Conservation (phyloP, 2,329 filamentous ascomycete species). For the Pseudohalonectria lignicola region DNA sequence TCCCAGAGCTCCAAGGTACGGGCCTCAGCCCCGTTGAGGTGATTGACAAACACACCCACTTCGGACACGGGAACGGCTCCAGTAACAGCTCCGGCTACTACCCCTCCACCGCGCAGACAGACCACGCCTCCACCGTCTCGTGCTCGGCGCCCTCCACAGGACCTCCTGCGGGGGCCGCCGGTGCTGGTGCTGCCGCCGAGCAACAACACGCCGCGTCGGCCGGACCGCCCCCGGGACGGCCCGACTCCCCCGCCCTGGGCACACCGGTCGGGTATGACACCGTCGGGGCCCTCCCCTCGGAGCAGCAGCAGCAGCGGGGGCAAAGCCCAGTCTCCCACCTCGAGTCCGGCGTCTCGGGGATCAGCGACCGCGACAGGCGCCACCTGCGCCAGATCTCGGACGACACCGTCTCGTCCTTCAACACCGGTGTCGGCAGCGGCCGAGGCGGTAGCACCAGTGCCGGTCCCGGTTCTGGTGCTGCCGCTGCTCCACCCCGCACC, state of each 20-base stretch:
- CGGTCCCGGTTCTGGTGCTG: constrained; percentile 2
- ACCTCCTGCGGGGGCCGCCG: not conserved
- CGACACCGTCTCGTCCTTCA: constrained; percentile 17
- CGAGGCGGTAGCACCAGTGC: not conserved
- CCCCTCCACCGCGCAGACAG: constrained; percentile 13
- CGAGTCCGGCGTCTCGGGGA: constrained; percentile 26
- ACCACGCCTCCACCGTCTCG: constrained; percentile 19
- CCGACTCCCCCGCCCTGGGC: constrained; percentile 9
- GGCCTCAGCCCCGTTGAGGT: constrained; percentile 26
- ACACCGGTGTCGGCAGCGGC: not conserved
- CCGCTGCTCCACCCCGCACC: too few relatives aligned
- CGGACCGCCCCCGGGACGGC: not conserved
- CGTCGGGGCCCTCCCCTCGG: constrained; percentile 1
- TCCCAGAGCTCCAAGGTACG: constrained; percentile 37
- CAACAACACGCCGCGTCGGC: not conserved
- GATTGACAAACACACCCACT: constrained; percentile 22
- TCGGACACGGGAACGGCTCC: constrained; percentile 11
- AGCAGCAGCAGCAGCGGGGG: constrained; percentile 1
- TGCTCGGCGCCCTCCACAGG: constrained; percentile 4
- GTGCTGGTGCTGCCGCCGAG: not conserved
- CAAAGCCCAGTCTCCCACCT: constrained; percentile 11
- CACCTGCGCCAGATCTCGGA: constrained; percentile 31
- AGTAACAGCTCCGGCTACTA: constrained; percentile 19
- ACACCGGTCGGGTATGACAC: constrained; percentile 2
- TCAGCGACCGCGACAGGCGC: constrained; percentile 26